Evolutionary conservation across 768 basidiomycete genomes (phyloP).

Genomic region (Podaxis mareebaensis): DNA sequence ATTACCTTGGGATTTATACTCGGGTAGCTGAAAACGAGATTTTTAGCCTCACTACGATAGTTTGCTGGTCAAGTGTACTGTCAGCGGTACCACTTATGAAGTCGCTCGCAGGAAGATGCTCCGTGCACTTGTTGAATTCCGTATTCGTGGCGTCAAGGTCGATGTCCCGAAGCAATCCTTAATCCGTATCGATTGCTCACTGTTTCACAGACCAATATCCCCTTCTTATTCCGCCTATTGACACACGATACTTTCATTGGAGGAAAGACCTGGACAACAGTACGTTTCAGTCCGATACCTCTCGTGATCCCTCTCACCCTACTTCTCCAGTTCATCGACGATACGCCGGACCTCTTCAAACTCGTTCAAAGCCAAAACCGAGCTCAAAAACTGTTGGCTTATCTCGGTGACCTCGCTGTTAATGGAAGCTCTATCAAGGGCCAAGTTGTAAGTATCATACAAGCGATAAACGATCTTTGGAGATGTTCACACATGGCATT

Average conservation of each 20-base stretch:
- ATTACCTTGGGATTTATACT: not conserved
- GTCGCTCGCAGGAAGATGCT: slow-evolving; percentile 99
- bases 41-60: slow-evolving; percentile 95
- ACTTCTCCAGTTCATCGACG: slow-evolving; percentile 86
- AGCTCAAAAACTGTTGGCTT: slow-evolving; percentile 95
- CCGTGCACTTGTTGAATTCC: slow-evolving; percentile 98
- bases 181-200: not conserved
- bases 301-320: not conserved
- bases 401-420: slow-evolving; percentile 96
- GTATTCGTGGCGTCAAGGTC: slow-evolving; percentile 97
- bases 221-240: slow-evolving; percentile 96
- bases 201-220: slow-evolving; percentile 89
- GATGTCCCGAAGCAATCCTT: slow-evolving; percentile 1
- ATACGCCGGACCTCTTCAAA: slow-evolving; percentile 99
- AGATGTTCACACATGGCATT: not conserved
- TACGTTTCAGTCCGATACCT: slow-evolving; percentile 11
- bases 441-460: slow-evolving; percentile 52
- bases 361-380: slow-evolving; percentile 97
- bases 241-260: slow-evolving; percentile 96
- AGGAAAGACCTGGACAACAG: slow-evolving; percentile 97
- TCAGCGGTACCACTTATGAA: slow-evolving; percentile 97
- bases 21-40: not conserved
- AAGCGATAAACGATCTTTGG: not conserved
- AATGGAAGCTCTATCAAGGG: slow-evolving; percentile 99
- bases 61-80: slow-evolving; percentile 93